Percentiles rank a stretch among this genome's conserved stretches.
Evolutionary conservation across 2,329 filamentous ascomycete species (phyloP).

Genomic region (Albifimbria verrucaria): DNA sequence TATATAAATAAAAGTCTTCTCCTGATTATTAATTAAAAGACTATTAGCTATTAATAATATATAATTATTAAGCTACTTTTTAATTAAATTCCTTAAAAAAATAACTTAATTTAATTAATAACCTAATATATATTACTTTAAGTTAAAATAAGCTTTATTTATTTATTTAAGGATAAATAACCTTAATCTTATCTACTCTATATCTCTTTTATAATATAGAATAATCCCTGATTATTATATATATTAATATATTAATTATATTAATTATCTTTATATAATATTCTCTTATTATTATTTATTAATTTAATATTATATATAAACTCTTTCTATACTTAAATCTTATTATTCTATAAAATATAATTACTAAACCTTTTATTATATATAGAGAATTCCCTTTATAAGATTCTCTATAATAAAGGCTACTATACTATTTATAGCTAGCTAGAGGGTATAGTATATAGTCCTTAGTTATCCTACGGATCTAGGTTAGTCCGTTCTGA

Average conservation of each 20-base stretch:
- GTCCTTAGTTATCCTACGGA: not conserved
- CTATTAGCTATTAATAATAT: no score
- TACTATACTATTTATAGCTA: not conserved
- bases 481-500: no score
- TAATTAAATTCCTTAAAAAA: no score
- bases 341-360: not conserved
- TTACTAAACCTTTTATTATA: not conserved
- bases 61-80: no score
- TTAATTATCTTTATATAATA: not conserved
- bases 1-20: not conserved
- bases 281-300: no score
- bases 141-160: no score
- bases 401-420: not conserved
- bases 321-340: not conserved
- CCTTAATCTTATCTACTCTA: no score
- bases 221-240: not conserved
- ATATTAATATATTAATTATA: not conserved
- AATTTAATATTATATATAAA: not conserved
- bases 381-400: not conserved
- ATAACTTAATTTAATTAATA: no score
- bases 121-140: no score
- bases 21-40: no score
- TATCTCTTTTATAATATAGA: not conserved
- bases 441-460: not conserved
- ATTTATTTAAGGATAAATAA: no score